These are phyloP conservation scores for Erythrophleum fordii DNA, from an alignment of 306 rosid genomes.

Conservation along the genomic window DNA sequence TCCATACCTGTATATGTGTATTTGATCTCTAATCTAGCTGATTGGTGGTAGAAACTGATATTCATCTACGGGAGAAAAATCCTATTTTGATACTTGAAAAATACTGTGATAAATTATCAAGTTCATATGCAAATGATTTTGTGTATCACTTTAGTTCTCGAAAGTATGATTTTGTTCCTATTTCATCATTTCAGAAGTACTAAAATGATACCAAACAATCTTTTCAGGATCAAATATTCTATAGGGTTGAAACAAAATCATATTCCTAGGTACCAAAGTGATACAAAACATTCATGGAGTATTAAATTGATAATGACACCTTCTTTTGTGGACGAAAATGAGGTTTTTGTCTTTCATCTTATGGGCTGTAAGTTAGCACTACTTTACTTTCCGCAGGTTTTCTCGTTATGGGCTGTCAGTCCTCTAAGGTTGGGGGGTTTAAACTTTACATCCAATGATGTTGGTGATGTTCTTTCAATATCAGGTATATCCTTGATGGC, in stretches of 20 bases:
- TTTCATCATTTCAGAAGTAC: neutral
- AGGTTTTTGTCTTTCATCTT: neutral
- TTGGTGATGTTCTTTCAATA: constrained; percentile 74
- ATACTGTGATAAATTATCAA: neutral
- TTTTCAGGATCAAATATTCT: neutral
- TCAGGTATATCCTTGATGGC: constrained; percentile 52
- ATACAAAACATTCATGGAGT: neutral
- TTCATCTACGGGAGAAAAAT: neutral
- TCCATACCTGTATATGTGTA: neutral
- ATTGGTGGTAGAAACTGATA: neutral
- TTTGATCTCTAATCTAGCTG: neutral
- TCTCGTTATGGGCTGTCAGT: constrained; percentile 87
- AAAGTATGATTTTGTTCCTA: neutral
- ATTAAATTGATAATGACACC: neutral
- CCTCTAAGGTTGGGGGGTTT: constrained; percentile 72
- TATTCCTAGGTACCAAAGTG: neutral
- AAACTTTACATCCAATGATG: constrained; percentile 61
- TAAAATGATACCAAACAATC: neutral
- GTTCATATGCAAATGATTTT: neutral
- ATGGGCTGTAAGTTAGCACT: neutral
- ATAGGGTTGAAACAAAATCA: neutral
- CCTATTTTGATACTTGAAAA: neutral
- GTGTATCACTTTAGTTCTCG: neutral
- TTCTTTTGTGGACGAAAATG: neutral
- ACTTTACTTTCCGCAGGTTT: constrained; percentile 53